A percentile compares a stretch with the other conserved stretches of the same genome.
Conservation (phyloP, 2,329 filamentous ascomycete species). For the Phialemoniopsis sp. region DNA sequence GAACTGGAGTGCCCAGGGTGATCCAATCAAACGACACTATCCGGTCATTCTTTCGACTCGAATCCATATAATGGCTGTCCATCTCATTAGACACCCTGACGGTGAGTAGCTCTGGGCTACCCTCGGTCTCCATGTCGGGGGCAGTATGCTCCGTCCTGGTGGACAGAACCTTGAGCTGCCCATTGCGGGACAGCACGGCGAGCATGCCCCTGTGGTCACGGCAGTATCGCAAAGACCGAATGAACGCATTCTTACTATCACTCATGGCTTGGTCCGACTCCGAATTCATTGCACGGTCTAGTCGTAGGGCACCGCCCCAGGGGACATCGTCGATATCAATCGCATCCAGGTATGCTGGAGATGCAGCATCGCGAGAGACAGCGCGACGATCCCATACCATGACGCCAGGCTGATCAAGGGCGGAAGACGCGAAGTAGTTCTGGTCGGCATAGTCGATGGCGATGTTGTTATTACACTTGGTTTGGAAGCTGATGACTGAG, state of each 20-base stretch:
- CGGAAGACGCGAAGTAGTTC: slow-evolving; percentile 81
- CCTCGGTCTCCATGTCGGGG: slow-evolving; percentile 30
- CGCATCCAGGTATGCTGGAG: slow-evolving; percentile 50
- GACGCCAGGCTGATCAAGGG: slow-evolving; percentile 68
- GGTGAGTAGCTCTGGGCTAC: slow-evolving; percentile 54
- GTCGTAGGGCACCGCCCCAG: slow-evolving; percentile 57
- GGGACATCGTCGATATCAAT: slow-evolving; percentile 58
- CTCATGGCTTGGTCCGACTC: slow-evolving; percentile 43
- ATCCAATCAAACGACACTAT: slow-evolving; percentile 69
- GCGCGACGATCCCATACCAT: slow-evolving; percentile 75
- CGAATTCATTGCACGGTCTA: slow-evolving; percentile 53
- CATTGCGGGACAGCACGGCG: slow-evolving; percentile 57
- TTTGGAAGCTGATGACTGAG: slow-evolving; percentile 49
- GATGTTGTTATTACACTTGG: slow-evolving; percentile 66
- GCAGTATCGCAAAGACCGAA: slow-evolving; percentile 60
- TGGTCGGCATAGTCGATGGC: slow-evolving; percentile 76
- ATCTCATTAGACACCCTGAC: slow-evolving; percentile 58
- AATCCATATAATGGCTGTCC: slow-evolving; percentile 52
- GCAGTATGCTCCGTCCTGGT: slow-evolving; percentile 50
- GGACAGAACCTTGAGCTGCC: slow-evolving; percentile 59
- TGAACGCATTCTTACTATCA: slow-evolving; percentile 55
- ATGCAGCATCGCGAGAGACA: slow-evolving; percentile 47
- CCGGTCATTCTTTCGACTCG: slow-evolving; percentile 49
- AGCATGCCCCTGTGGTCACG: slow-evolving; percentile 58
- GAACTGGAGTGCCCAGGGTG: slow-evolving; percentile 49